A percentile compares a stretch with the other conserved stretches of the same genome.
Conservation (phyloP, 1,284 basidiomycete species). For the Coriolopsis trogii region DNA sequence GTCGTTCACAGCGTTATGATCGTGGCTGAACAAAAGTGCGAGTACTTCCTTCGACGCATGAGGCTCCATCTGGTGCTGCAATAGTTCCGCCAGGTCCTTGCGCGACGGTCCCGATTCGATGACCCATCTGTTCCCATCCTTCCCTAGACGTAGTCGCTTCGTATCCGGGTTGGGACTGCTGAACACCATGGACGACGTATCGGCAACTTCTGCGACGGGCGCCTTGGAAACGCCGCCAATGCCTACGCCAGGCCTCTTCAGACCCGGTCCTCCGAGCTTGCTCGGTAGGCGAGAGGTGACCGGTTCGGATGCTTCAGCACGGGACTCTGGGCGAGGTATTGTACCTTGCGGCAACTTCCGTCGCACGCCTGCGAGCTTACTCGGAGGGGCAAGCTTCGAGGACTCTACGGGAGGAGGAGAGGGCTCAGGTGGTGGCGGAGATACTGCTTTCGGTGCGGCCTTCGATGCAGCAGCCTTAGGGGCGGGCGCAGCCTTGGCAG, state of each 20-base stretch:
- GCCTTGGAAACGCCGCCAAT: constrained; percentile 33
- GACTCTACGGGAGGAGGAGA: constrained; percentile 21
- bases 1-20: constrained; percentile 96
- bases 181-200: constrained; percentile 59
- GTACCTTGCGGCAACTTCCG: constrained; percentile 72
- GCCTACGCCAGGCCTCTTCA: constrained; percentile 53
- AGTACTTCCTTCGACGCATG: constrained; percentile 79
- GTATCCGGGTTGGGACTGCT: constrained; percentile 71
- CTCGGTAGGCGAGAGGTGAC: constrained; percentile 41
- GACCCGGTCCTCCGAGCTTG: constrained; percentile 46
- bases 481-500: constrained; percentile 29
- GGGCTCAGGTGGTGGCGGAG: constrained; percentile 26
- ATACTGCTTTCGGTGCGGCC: constrained; percentile 10
- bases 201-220: constrained; percentile 37
- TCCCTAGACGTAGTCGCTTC: constrained; percentile 75
- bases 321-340: constrained; percentile 59
- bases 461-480: constrained; percentile 14
- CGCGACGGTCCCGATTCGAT: constrained; percentile 81
- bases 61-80: constrained; percentile 92
- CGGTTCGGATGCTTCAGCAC: constrained; percentile 57
- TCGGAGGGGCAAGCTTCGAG: constrained; percentile 31
- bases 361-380: constrained; percentile 65
- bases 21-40: constrained; percentile 90
- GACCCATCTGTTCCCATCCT: constrained; percentile 83
- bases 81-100: constrained; percentile 85